phyloP scores from a whole-genome alignment of 2,329 filamentous ascomycete species.

The Tolypocladium paradoxum region DNA sequence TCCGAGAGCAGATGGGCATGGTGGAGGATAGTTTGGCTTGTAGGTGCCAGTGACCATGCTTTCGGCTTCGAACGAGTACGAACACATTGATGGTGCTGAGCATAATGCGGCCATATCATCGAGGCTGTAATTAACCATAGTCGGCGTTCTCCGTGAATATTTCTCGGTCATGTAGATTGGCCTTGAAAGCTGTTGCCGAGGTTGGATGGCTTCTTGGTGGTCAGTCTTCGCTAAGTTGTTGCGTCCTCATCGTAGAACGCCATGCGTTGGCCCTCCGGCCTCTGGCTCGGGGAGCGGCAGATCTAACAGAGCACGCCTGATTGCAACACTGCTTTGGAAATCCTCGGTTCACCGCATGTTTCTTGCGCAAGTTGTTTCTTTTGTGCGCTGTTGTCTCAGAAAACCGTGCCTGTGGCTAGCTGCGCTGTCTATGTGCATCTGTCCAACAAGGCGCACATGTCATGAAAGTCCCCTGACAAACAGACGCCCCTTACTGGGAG shows the following conservation, averaged over 20 bases:
- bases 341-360: neutral
- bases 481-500: neutral
- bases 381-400: neutral
- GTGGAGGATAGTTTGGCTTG: neutral
- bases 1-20: neutral
- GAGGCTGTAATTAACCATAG: too few species aligned
- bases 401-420: neutral
- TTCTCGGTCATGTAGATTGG: neutral
- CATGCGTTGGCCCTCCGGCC: too few species aligned
- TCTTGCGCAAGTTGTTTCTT: neutral
- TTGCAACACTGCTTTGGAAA: neutral
- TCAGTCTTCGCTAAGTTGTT: neutral
- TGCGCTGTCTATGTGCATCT: neutral
- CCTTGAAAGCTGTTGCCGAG: neutral
- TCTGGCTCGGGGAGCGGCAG: neutral
- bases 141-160: too few species aligned
- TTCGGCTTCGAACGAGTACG: neutral
- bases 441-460: neutral
- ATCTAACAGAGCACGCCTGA: neutral
- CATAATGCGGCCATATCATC: too few species aligned
- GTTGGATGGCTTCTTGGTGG: neutral
- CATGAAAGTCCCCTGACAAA: neutral
- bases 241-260: neutral
- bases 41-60: neutral
- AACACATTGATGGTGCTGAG: too few species aligned